Percentiles rank a stretch among this genome's conserved stretches.
These are phyloP conservation scores for Acacia pycnantha DNA, from an alignment of 331 rosid species.

Conservation along the genomic window DNA sequence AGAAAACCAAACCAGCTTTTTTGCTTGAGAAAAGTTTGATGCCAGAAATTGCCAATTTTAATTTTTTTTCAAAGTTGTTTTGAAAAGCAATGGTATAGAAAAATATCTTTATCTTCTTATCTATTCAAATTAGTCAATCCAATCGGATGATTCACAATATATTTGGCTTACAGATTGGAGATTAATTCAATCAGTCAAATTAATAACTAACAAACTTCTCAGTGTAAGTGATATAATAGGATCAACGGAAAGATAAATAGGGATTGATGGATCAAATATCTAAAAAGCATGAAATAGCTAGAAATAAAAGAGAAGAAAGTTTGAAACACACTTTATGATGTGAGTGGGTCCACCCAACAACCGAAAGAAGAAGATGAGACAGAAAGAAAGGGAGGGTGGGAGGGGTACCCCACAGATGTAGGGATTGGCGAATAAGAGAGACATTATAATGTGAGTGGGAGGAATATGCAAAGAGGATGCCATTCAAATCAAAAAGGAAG, in stretches of 20 bases:
- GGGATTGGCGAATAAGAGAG: constrained; percentile 12
- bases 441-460: constrained; percentile 6
- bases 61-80: background rate
- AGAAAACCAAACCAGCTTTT: background rate
- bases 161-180: background rate
- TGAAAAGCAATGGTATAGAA: background rate
- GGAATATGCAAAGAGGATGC: constrained; percentile 43
- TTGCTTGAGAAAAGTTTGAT: background rate
- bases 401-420: background rate
- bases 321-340: background rate
- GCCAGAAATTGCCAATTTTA: background rate
- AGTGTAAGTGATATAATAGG: background rate
- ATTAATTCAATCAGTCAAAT: background rate
- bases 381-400: background rate
- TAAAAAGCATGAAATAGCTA: background rate
- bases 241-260: background rate
- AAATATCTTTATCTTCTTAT: background rate
- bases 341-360: constrained; percentile 12
- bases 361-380: constrained; percentile 27
- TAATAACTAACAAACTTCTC: background rate
- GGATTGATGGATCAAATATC: background rate
- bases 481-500: constrained; percentile 36
- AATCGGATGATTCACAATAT: background rate
- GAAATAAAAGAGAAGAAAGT: background rate
- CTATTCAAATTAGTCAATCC: background rate